Evolutionary conservation across 768 basidiomycete species (phyloP), one percentile per base, ranked within the genome.

Genomic region (Rhodotorula toruloides): DNA sequence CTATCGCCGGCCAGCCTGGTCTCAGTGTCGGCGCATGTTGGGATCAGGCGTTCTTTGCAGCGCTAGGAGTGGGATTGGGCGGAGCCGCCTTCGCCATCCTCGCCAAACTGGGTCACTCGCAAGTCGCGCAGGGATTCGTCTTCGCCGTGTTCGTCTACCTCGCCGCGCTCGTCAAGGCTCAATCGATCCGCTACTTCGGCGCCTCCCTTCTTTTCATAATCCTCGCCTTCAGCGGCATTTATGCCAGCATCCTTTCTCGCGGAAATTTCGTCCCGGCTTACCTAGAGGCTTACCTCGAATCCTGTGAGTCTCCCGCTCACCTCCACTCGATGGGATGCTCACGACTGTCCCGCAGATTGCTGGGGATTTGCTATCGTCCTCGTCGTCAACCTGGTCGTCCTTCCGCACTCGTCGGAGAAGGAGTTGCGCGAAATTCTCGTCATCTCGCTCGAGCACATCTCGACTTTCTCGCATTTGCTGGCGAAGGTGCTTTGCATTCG

Each of bases 391-490:
- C 22, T 75, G 12, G 54, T 74, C 47, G 57, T 78, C 52, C 71
- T 76, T 36, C 77, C 77, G 9, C 65, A 60, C 27, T 68, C 76
- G 1, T 61, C 70, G 12, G 77, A 78, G 62, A 68, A 65, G 42
- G 74, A 77, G 53, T 67, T 78, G 0, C 72, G 77, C 13, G 61
- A 69, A 55, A 72, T 74, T 4, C 61, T 78, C 43, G 75, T 76
- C 21, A 19, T 58, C 19, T 74, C 74, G 6, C 42, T 78, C 40
- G 73, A 76, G 42, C 76, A 77, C 54, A 57, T 73, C 42, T 61
- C 57, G 29, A 73, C 70, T 32, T 75, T 70, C 27, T 53, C n/a
- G n/a, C n/a, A n/a, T n/a, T n/a, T n/a, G n/a, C n/a, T n/a, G n/a
- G n/a, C n/a, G n/a, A n/a, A n/a, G n/a, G n/a, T n/a, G n/a, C n/a